Base-by-base conservation (phyloP, 169 alveolate genomes). In the Plasmodium reichenowi region DNA sequence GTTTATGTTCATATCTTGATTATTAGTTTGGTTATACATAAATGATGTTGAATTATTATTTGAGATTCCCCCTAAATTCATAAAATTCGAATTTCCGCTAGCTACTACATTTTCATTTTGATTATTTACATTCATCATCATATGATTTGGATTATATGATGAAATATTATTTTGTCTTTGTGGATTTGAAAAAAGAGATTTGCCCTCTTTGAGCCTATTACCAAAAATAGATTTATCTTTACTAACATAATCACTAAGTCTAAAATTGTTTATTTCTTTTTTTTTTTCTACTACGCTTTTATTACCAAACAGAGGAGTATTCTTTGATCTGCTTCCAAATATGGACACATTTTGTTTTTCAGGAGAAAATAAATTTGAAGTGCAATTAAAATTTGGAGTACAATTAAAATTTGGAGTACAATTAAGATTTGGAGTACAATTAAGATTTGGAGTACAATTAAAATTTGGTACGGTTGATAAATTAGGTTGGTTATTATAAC, bases 161-260 rank as follows among this genome's bases (percentile, higher is more conserved):
- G 52, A 22, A 45, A 67, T n/a, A 15, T 12, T n/a, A 60, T 78
- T 78, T 15, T 13, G 17, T 66, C 38, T 45, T 26, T 68, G 67
- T 4, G n/a, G 17, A 54, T 43, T 32, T 20, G 63, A 2, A 22
- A 80, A 80, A 60, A 80, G 90, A 7, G 83, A 60, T 48, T 80
- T 80, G 0, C 90, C 80, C 9, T 80, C 90, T 48, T 56, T 80
- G 20, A 80, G n/a, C 26, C 90, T 50, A 56, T 80, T 80, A n/a
- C 90, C 90, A 80, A 80, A 80, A 54, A 80, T 80, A 13, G 90
- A 67, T 56, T 80, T 80, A 9, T 80, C 90, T 3, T 32, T 71
- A 68, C 90, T 70, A n/a, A 68, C 90, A 67, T 20, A 80, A 29
- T 80, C 90, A 12, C 58, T 54, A 3, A 80, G 47, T 54, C 90